These are phyloP conservation scores for Gracilaria vermiculophylla DNA, from an alignment of 23 red algal genomes.

Conservation along the genomic window DNA sequence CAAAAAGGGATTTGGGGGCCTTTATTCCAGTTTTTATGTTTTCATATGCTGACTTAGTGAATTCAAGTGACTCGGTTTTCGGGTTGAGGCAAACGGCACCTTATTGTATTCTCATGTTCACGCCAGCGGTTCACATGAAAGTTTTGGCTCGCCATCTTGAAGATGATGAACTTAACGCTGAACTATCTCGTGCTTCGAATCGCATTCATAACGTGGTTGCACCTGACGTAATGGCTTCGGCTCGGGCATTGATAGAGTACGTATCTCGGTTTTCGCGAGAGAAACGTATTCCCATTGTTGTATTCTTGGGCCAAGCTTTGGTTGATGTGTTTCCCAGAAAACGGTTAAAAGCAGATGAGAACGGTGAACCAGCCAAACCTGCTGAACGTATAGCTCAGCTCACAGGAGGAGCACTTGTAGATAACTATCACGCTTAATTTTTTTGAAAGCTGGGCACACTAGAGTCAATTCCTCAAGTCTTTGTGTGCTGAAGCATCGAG, in stretches of 20 bases:
- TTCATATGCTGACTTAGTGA: conserved; percentile 74
- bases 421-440: conserved; percentile 18
- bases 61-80: conserved; percentile 68
- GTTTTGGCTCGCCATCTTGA: conserved; percentile 79
- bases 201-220: conserved; percentile 43
- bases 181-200: conserved; percentile 30
- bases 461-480: neutral
- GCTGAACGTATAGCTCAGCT: conserved; percentile 50
- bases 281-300: conserved; percentile 80
- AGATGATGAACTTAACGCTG: conserved; percentile 64
- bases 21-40: conserved; percentile 75
- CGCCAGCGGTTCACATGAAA: conserved; percentile 75
- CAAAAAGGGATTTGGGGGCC: conserved; percentile 38
- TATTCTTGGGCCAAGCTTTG: conserved; percentile 68
- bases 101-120: conserved; percentile 69
- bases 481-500: neutral
- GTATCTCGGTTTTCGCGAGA: conserved; percentile 73
- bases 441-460: no score
- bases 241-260: conserved; percentile 62
- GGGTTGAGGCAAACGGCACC: conserved; percentile 47
- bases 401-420: conserved; percentile 40
- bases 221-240: conserved; percentile 55
- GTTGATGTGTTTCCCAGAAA: conserved; percentile 57
- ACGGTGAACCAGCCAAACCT: neutral
- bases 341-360: neutral